Conservation (phyloP, 192 early-diverging fungal genomes). For the Coemansia nantahalensis region DNA sequence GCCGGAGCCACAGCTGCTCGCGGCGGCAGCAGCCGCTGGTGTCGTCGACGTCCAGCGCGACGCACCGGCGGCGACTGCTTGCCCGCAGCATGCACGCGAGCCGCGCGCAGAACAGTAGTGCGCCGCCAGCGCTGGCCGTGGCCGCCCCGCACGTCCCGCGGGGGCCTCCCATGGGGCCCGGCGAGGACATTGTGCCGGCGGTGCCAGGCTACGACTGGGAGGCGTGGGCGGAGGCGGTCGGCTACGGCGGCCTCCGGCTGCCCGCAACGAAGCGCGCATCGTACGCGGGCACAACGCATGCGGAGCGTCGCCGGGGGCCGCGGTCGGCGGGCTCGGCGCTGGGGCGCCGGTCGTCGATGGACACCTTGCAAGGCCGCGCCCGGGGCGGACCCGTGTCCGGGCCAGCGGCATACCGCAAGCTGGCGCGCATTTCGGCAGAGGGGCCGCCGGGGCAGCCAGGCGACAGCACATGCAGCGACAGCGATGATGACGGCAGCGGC, state of each 20-base stretch:
- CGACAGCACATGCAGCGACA: no score
- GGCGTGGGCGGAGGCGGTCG: background rate
- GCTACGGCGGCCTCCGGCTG: conserved; percentile 11
- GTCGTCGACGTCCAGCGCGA: conserved; percentile 16
- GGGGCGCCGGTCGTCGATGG: conserved; percentile 16
- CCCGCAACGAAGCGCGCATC: background rate
- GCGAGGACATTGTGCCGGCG: no score
- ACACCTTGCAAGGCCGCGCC: conserved; percentile 2
- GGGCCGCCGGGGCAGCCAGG: no score
- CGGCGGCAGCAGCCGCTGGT: conserved; percentile 7
- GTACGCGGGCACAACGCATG: background rate
- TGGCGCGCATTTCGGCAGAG: conserved; percentile 14
- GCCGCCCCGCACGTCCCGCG: no score
- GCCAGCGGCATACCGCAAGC: conserved; percentile 1
- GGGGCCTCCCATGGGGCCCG: no score
- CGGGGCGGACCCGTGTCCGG: no score
- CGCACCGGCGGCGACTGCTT: conserved; percentile 22
- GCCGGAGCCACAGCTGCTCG: background rate
- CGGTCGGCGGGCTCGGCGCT: conserved; percentile 7
- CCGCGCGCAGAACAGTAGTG: conserved; percentile 1
- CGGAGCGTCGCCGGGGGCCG: background rate
- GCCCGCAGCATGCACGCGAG: conserved; percentile 8
- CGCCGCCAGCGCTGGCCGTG: conserved; percentile 3
- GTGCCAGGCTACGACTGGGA: background rate
- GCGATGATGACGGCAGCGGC: background rate